Base-by-base conservation (phyloP, 495 filamentous ascomycete species). In the Neurospora hispaniola region DNA sequence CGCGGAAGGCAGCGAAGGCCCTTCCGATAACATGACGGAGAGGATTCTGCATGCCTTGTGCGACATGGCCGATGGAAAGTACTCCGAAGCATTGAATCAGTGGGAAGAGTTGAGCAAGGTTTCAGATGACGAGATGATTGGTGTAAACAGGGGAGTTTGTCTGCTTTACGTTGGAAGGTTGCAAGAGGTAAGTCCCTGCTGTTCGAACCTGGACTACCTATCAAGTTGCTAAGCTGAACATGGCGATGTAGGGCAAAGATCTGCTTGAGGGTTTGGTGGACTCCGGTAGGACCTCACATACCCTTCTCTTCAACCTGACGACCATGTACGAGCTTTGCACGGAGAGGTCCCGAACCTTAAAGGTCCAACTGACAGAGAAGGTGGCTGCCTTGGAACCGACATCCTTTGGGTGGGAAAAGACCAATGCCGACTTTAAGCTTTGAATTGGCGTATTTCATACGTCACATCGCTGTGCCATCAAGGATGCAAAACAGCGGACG, bases 281-380 rank as follows among this genome's bases (percentile, higher is more conserved):
- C 7, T 76, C 82, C 2, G 86, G 88, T 8, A 82, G 88, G 27
- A 87, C 88, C 0, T 96, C 94, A 74, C 87, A 89, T 62, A 91
- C 91, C 10, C 79, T 96, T 20, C 86, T 93, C 2, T 99, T 98
- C 81, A 99, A 99, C 78, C 83, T 99, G 9, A 87, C 89, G 18
- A 98, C 96, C 0, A 87, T 97, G 75, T 99, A 97, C 78, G 96
- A 99, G 80, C 88, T 99, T 6, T 95, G 92, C 76, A 93, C 91
- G 2, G 94, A 98, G 72, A 86, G 86, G 73, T 85, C 91, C n/a
- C 82, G 85, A 69, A 84, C 84, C 18, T 79, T 90, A 76, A 98
- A 97, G 82, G 79, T 86, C 23, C 79, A 82, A 27, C 84, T 98
- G 31, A 89, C 92, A 9, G 91, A 92, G 77, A 87, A 84, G 41